Percentiles rank a stretch among this genome's conserved stretches.
Evolutionary conservation across 2,329 filamentous ascomycete genomes (phyloP).

Genomic region (Claviceps africana): DNA sequence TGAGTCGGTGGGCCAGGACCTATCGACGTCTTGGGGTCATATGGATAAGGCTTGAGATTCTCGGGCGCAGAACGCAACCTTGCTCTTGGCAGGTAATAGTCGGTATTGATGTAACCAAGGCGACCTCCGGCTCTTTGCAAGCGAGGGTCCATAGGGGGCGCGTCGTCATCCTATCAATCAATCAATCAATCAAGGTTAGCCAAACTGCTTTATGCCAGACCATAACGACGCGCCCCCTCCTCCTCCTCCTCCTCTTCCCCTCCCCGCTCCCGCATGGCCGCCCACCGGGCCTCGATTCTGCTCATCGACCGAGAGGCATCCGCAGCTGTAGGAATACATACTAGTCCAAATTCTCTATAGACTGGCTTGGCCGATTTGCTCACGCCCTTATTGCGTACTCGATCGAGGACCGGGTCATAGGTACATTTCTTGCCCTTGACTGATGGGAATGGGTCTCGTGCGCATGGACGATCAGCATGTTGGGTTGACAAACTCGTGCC

Average conservation of each 20-base stretch:
- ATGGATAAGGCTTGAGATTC: slow-evolving; percentile 65
- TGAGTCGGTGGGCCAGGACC: slow-evolving; percentile 82
- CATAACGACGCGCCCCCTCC: slow-evolving; percentile 47
- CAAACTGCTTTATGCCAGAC: slow-evolving; percentile 23
- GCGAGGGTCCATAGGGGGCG: slow-evolving; percentile 69
- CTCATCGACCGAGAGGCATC: slow-evolving; percentile 12
- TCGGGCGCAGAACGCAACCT: slow-evolving; percentile 62
- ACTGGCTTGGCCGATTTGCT: slow-evolving; percentile 45
- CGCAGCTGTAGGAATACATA: slow-evolving; percentile 41
- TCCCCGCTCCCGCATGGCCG: too few relatives aligned
- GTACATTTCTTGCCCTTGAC: slow-evolving; percentile 44
- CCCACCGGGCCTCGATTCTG: not conserved
- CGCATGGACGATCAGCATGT: slow-evolving; percentile 31
- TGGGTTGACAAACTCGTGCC: slow-evolving; percentile 21
- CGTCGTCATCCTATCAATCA: slow-evolving; percentile 59
- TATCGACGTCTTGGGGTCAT: slow-evolving; percentile 70
- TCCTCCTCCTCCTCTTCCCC: not conserved
- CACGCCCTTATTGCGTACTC: slow-evolving; percentile 32
- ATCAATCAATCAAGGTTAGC: slow-evolving; percentile 34
- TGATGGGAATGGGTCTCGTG: slow-evolving; percentile 41
- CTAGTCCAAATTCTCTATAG: slow-evolving; percentile 51
- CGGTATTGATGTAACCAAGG: slow-evolving; percentile 53
- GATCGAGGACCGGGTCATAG: slow-evolving; percentile 46
- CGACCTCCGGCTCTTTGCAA: slow-evolving; percentile 50
- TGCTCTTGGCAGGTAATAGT: slow-evolving; percentile 56